Evolutionary conservation across 805 yeast genomes (phyloP), one percentile per base, ranked within the genome.

Genomic region (Maudiozyma saulgeensis): DNA sequence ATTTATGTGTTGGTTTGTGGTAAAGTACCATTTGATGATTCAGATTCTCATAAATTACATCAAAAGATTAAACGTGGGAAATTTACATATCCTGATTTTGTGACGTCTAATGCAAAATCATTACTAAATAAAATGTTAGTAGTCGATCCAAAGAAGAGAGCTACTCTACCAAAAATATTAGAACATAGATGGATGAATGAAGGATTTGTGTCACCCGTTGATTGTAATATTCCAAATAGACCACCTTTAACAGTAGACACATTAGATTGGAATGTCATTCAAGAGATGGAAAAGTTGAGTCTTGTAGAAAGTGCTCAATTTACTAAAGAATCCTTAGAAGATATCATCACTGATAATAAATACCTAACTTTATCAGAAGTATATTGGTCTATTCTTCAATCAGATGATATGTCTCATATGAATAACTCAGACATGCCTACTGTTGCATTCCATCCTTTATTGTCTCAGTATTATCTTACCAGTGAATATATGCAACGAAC

Each of bases 21-120:
- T 49, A 90, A 87, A 65, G 98, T 93, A 12, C 99, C 99, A 9
- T 93, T 93, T 67, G 99, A 93, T 66, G 98, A 93, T 62, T 93
- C 87, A 59, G 82, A 87, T 57, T 95, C 95, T 55, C 82, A 88
- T 40, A 88, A 84, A 2, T 74, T 93, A 58, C 99, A 93, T 66
- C 93, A 87, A 54, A 89, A 90, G 66, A 93, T 93, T 65, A 93
- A 91, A 64, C 78, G 81, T 55, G 99, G 98, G 39, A 75, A 80
- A 52, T 95, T 93, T 13, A 95, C 87, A 53, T 93, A 91, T 64
- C 99, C 99, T 4, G 75, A 77, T 31, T 80, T 81, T 67, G 68
- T 93, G 40, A 82, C 95, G 5, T 72, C 77, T 38, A 93, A 87
- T 54, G 90, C 95, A 62, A 77, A 83, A 7, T 82, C 89, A 7